phyloP scores from a whole-genome alignment of 2,329 filamentous ascomycete genomes.

The Talaromyces funiculosus region DNA sequence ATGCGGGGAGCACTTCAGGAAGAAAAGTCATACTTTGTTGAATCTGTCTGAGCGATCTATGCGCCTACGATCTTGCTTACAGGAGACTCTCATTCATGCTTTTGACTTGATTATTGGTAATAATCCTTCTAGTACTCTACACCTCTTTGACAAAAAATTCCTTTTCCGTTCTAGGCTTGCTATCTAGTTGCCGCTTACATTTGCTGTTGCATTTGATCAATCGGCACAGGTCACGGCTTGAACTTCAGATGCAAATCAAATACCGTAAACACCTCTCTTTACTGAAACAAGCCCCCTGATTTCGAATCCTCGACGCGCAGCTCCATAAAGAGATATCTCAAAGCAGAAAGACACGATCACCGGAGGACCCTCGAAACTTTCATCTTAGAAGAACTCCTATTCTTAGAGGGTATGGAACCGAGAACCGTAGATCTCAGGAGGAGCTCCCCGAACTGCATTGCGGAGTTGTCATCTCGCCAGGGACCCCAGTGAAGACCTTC shows the following conservation, averaged over 20 bases:
- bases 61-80: too few species aligned
- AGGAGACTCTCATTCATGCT: neutral
- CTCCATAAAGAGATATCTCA: neutral
- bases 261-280: neutral
- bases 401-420: neutral
- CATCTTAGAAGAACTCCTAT: neutral
- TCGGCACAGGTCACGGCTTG: neutral
- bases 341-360: neutral
- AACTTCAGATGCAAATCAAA: neutral
- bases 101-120: neutral
- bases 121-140: neutral
- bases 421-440: neutral
- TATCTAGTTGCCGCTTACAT: neutral
- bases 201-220: neutral
- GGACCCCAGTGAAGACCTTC: constrained; percentile 3
- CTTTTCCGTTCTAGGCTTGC: neutral
- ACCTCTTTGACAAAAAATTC: neutral
- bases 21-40: too few species aligned
- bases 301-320: neutral
- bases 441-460: neutral
- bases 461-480: neutral
- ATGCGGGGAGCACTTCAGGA: too few species aligned
- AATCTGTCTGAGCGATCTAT: too few species aligned
- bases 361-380: neutral
- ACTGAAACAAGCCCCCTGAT: neutral